Evolutionary conservation across 2,329 filamentous ascomycete genomes (phyloP).

Genomic region (Aspergillus alliaceus): DNA sequence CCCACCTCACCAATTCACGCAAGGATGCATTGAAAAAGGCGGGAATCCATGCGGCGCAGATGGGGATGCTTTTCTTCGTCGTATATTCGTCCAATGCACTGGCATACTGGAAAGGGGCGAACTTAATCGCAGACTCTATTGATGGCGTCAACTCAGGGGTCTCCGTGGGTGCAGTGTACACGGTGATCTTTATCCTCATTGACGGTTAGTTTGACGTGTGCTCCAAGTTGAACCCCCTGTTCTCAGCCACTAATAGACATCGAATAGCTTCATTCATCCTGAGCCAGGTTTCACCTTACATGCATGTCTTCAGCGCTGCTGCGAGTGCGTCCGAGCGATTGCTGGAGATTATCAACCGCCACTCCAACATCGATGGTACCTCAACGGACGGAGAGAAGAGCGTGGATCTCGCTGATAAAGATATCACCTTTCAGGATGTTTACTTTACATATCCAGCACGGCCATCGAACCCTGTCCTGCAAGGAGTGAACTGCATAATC

Average conservation of each 20-base stretch:
- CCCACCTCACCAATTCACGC: slow-evolving; percentile 50
- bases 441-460: slow-evolving; percentile 39
- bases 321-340: slow-evolving; percentile 58
- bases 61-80: slow-evolving; percentile 65
- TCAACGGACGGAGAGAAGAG: slow-evolving; percentile 25
- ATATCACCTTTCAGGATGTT: slow-evolving; percentile 34
- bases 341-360: slow-evolving; percentile 56
- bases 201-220: slow-evolving; percentile 14
- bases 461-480: slow-evolving; percentile 34
- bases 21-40: slow-evolving; percentile 60
- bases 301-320: slow-evolving; percentile 51
- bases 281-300: slow-evolving; percentile 38
- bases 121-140: slow-evolving; percentile 47
- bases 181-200: slow-evolving; percentile 40
- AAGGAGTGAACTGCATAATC: slow-evolving; percentile 32
- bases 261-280: slow-evolving; percentile 35
- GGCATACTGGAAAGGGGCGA: slow-evolving; percentile 68
- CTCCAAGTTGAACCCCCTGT: no score
- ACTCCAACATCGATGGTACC: slow-evolving; percentile 48
- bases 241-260: no score
- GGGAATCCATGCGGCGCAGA: slow-evolving; percentile 55
- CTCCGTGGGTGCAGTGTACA: slow-evolving; percentile 37
- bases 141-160: slow-evolving; percentile 15
- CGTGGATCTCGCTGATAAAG: slow-evolving; percentile 18
- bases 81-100: slow-evolving; percentile 66